These are phyloP conservation scores for Delonix regia DNA, from an alignment of 306 rosid genomes.

Conservation along the genomic window DNA sequence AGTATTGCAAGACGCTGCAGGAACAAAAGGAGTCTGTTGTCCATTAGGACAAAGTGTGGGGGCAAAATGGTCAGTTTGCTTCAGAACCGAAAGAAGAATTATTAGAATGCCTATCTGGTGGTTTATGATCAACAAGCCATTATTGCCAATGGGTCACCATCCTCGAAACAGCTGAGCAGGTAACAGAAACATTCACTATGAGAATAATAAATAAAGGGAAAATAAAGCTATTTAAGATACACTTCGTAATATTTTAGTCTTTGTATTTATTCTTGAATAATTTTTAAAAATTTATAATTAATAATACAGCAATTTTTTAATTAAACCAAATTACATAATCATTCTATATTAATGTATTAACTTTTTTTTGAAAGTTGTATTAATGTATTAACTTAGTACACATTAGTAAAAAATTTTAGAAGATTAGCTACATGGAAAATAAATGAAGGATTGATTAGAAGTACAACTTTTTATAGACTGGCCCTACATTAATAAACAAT, in stretches of 20 bases:
- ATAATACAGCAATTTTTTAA: no score
- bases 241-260: no score
- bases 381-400: no score
- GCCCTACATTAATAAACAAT: conserved; percentile 18
- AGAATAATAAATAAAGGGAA: conserved; percentile 11
- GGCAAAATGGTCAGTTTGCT: conserved; percentile 44
- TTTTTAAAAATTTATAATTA: no score
- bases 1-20: conserved; percentile 33
- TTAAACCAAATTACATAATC: no score
- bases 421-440: no score
- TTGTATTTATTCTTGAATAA: no score
- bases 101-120: not conserved
- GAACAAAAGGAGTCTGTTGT: conserved; percentile 32
- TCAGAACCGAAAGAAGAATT: not conserved
- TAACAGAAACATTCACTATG: conserved; percentile 37
- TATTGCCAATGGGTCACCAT: conserved; percentile 44
- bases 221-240: not conserved
- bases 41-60: conserved; percentile 52
- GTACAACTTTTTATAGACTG: no score
- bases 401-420: no score
- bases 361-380: no score
- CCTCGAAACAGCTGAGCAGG: conserved; percentile 44
- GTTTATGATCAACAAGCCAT: conserved; percentile 40
- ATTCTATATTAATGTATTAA: no score
- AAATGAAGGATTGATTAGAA: no score